Base-by-base conservation (phyloP, 352 stramenopile genomes). In the Saprolegnia diclina region DNA sequence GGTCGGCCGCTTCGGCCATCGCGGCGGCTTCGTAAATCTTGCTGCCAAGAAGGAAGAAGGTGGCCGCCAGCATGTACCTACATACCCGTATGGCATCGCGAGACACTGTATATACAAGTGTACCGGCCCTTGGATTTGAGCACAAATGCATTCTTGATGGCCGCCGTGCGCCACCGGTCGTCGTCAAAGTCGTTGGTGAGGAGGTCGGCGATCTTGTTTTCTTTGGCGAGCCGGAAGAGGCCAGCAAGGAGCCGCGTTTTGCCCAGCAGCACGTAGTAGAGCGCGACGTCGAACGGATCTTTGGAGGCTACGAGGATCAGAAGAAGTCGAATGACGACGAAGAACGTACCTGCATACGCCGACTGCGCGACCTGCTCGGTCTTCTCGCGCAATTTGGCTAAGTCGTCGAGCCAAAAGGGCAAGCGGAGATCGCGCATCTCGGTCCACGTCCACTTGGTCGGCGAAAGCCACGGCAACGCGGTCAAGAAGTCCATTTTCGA, bases 121-220 rank as follows among this genome's bases (percentile, higher is more conserved):
- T 89, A 94, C 16, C 85, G 84, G 22, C 90, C 83, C 67, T 96
- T 95, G 18, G 81, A 80, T 65, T 95, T 94, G 19, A 96, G 70
- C 38, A 93, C 87, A 65, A 91, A 95, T 0, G 89, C 89, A 54
- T 96, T 96, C 72, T 96, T 96, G n/a, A 95, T 84, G 16, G 89
- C 88, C 11, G 86, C 87, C 53, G 88, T 92, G 56, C 89, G 87
- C 89, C 88, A 96, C 40, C 86, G 81, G 32, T 78, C 59, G 21
- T 96, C 85, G 0, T 74, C 72, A 71, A 96, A 96, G 64, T 96
- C 79, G 64, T 95, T 95, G 16, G 70, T 75, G 11, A 96, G 35
- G 3, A 96, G 73, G 26, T 95, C 87, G 10, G 71, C 76, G 44
- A 95, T 94, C 24, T 88, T 87, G 5, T 74, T 72, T 64, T 96